Evolutionary conservation across 768 basidiomycete genomes (phyloP).

Genomic region (Tephrocybe sp.): DNA sequence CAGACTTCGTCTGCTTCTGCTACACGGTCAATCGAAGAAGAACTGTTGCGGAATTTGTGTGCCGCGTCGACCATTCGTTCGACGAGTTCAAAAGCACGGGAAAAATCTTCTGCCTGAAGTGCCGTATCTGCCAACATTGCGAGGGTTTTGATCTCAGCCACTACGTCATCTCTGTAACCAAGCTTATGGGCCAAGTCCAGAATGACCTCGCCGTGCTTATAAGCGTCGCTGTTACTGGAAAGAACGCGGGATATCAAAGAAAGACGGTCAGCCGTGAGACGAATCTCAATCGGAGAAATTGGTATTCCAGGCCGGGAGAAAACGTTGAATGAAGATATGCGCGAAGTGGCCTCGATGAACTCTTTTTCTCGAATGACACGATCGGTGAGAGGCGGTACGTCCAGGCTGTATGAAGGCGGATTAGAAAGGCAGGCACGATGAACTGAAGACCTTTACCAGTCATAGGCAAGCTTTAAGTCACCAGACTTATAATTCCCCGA

Average conservation of each 20-base stretch:
- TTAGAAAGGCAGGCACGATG: conserved; percentile 4
- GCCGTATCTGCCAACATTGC: conserved; percentile 93
- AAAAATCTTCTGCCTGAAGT: conserved; percentile 78
- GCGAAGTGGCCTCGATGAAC: conserved; percentile 97
- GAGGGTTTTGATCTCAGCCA: conserved; percentile 79
- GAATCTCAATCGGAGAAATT: conserved; percentile 91
- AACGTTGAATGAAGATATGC: conserved; percentile 90
- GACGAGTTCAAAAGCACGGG: conserved; percentile 68
- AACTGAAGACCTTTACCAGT: conserved; percentile 64
- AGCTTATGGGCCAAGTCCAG: conserved; percentile 89
- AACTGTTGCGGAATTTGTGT: conserved; percentile 39
- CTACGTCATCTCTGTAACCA: conserved; percentile 69
- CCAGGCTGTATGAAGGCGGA: conserved; percentile 53
- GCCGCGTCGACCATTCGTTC: conserved; percentile 71
- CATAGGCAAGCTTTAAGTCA: conserved; percentile 96
- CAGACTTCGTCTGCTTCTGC: conserved; percentile 76
- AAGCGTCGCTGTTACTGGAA: conserved; percentile 81
- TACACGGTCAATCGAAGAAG: conserved; percentile 36
- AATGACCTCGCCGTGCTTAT: conserved; percentile 90
- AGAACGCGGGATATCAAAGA: conserved; percentile 86
- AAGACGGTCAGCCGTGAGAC: conserved; percentile 86
- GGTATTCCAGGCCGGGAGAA: conserved; percentile 71
- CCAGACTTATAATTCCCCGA: conserved; percentile 91
- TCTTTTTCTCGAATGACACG: conserved; percentile 71
- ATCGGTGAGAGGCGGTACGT: conserved; percentile 68